Evolutionary conservation across 2,329 filamentous ascomycete species (phyloP), one percentile per base, ranked within the genome.

Genomic region (Monosporascus sp.): DNA sequence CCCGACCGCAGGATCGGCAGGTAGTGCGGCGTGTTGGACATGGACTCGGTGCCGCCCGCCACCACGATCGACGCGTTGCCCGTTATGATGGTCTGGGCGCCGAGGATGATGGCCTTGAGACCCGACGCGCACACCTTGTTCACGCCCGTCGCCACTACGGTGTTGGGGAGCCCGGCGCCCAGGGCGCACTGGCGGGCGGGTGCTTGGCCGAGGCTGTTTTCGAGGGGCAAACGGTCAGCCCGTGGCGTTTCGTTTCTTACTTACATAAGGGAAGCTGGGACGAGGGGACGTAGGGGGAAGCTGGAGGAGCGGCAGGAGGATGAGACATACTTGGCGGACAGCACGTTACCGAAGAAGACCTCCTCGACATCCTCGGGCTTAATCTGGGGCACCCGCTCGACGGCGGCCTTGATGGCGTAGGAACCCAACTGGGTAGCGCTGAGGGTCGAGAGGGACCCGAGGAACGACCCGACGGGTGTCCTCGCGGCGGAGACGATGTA

Each of bases 101-200:
- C 94, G 56, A 99, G 82, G 61, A 96, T 91, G 69, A 99, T 87
- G 63, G 94, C 90, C 80, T 99, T 99, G 70, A 97, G 78, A 45
- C 88, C 87, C 9, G 92, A 97, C 60, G 94, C 94, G 82, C 94
- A 99, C 70, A 99, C 94, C 80, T 99, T 99, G 87, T 99, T 99
- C 69, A 99, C 84, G 50, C 92, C 96, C 46, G 94, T 99, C 75
- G 87, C 89, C 63, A 95, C 83, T 60, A 88, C 89, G 52, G 82
- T 81, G 59, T 95, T 81, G 52, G 85, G 77, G 60, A 99, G 89
- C 58, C 94, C 94, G 67, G 91, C 94, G 65, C 86, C 84, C 67
- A 99, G 82, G 65, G 92, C 91, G 74, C 89, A 95, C 78, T 99
- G 94, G 67, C 94, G 87, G 63, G 94, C 92, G 61, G 95, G 94